Evolutionary conservation across 164 flowering plant genomes (phyloP).

Genomic region (Vitis labrusca): DNA sequence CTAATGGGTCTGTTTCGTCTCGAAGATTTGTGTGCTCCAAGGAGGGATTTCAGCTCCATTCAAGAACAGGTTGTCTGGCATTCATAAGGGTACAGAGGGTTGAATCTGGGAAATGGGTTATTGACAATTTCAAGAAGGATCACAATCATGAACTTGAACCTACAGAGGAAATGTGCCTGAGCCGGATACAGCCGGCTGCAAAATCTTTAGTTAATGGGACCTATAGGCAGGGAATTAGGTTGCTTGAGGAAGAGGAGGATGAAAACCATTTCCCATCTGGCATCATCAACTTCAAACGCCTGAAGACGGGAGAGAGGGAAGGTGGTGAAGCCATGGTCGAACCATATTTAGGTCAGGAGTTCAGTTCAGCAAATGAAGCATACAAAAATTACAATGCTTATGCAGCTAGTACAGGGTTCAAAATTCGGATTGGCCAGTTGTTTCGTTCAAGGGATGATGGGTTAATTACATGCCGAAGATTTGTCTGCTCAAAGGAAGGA

Average conservation of each 20-base stretch:
- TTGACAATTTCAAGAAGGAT: conserved; percentile 49
- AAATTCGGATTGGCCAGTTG: conserved; percentile 58
- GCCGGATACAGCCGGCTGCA: conserved; percentile 19
- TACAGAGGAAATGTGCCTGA: conserved; percentile 21
- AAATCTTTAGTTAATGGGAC: conserved; percentile 22
- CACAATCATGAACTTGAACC: conserved; percentile 54
- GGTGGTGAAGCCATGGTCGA: conserved; percentile 22
- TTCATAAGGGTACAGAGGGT: conserved; percentile 53
- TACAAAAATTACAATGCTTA: conserved; percentile 41
- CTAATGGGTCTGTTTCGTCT: conserved; percentile 53
- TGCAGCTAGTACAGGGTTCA: conserved; percentile 46
- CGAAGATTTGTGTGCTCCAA: conserved; percentile 58
- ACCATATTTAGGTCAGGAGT: conserved; percentile 49
- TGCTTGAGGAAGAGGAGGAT: conserved; percentile 25
- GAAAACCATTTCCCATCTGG: conserved; percentile 31
- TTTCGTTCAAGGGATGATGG: conserved; percentile 61
- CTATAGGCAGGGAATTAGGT: conserved; percentile 25
- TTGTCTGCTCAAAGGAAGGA: conserved; percentile 70
- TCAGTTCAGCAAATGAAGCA: conserved; percentile 56
- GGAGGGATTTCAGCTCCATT: conserved; percentile 59
- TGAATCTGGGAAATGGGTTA: conserved; percentile 59
- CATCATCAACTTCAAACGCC: conserved; percentile 35
- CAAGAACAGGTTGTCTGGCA: conserved; percentile 63
- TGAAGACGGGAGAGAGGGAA: conserved; percentile 28
- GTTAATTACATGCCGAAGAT: conserved; percentile 51